Conservation (phyloP, 164 flowering plant species). For the Platanus orientalis region DNA sequence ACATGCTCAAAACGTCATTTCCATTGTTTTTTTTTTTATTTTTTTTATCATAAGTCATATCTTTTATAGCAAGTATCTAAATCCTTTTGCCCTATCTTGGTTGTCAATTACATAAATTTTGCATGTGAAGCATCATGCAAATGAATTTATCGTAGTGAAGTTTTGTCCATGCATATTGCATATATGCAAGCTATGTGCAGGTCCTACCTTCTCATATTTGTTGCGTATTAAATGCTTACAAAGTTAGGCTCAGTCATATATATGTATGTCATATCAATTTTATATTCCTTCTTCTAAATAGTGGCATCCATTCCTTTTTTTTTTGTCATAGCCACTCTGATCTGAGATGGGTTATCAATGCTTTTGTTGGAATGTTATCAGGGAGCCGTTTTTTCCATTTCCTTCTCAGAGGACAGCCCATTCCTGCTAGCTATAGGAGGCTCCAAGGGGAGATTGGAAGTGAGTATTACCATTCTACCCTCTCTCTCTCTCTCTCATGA, state of each 20-base stretch:
- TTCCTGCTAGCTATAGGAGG: conserved; percentile 85
- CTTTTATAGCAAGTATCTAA: too few relatives aligned
- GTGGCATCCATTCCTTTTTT: neutral
- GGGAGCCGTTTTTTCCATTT: conserved; percentile 78
- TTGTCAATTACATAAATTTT: too few relatives aligned
- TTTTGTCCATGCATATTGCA: too few relatives aligned
- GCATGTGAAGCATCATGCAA: too few relatives aligned
- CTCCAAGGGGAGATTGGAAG: conserved; percentile 70
- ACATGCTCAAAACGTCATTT: too few relatives aligned
- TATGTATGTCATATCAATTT: neutral
- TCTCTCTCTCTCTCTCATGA: too few relatives aligned
- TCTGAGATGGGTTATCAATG: neutral
- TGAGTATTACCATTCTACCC: conserved; percentile 28
- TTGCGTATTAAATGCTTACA: too few relatives aligned
- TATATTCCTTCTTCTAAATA: neutral
- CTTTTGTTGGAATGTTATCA: conserved; percentile 18
- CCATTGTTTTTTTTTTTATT: too few relatives aligned
- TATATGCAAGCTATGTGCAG: neutral
- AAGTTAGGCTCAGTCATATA: too few relatives aligned
- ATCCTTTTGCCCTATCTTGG: too few relatives aligned
- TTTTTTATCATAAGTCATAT: too few relatives aligned
- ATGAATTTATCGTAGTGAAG: too few relatives aligned
- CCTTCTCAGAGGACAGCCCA: conserved; percentile 75
- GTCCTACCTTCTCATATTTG: neutral
- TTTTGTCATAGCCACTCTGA: neutral